Evolutionary conservation across 768 basidiomycete species (phyloP), one percentile per base, ranked within the genome.

Genomic region (Boletus insuetus): DNA sequence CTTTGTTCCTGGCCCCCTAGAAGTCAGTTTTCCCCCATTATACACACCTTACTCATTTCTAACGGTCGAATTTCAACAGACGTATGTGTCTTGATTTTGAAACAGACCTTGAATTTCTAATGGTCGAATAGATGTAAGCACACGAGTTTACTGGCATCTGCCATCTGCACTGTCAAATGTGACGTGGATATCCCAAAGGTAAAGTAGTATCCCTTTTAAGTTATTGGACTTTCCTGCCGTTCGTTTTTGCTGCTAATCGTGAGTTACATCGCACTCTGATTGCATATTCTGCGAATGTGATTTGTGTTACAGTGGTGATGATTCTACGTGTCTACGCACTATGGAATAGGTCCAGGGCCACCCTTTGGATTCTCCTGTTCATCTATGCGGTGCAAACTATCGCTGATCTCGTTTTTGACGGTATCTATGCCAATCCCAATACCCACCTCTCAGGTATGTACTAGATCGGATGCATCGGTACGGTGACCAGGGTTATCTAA

Each of bases 151-250:
- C n/a, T n/a, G n/a, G n/a, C 22, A 24, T 24, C 22, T 4, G 22
- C 3, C 22, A 24, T 24, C 22, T 24, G 0, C 4, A 24, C 3
- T 24, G 24, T 24, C 1, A 6, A 24, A 24, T 24, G 0, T 24
- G 24, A 1, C 5, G 24, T 24, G 13, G 14, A 3, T 34, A 34
- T 34, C 1, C 32, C 32, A 34, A 0, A 38, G 37, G 37, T 38
- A 38, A 0, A 16, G 16, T n/a, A 0, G 6, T n/a, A 7, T 38
- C 0, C 1, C n/a, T 39, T 0, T 0, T n/a, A 16, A 1, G n/a
- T 8, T 1, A 9, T n/a, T 39, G 38, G 38, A 8, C 16, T 13
- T 39, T 6, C 38, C 1, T n/a, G 0, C 7, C 14, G 16, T 39
- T 39, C 5, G 1, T 38, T 38, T 38, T 14, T 6, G 16, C 37